phyloP scores from a whole-genome alignment of 2,329 filamentous ascomycete genomes.

The Epichloe elymi region DNA sequence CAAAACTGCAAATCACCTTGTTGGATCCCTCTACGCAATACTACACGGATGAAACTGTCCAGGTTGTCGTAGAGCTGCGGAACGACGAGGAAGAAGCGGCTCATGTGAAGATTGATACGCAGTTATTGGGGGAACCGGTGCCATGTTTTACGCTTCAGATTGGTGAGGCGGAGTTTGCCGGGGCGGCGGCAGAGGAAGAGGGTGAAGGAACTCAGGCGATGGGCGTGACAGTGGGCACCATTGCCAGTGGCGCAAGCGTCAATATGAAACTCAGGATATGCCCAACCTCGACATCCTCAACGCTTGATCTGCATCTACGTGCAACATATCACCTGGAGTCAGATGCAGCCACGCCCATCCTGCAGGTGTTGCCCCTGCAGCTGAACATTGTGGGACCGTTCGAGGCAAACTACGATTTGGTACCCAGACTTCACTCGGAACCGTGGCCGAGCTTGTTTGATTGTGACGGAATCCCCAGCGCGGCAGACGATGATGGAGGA shows the following conservation, averaged over 20 bases:
- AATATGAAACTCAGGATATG: conserved; percentile 35
- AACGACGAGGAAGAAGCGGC: conserved; percentile 79
- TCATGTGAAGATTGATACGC: conserved; percentile 55
- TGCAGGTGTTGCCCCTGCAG: conserved; percentile 56
- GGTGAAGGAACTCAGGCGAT: conserved; percentile 30
- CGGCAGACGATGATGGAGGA: conserved; percentile 13
- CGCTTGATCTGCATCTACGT: conserved; percentile 57
- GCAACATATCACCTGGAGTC: conserved; percentile 67
- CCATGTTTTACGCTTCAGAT: conserved; percentile 32
- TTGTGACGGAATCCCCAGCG: conserved; percentile 32
- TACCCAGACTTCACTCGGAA: conserved; percentile 62
- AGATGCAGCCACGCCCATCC: conserved; percentile 68
- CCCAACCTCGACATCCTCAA: conserved; percentile 36
- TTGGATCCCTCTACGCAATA: conserved; percentile 54
- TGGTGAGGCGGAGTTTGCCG: conserved; percentile 20
- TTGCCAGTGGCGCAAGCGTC: conserved; percentile 31
- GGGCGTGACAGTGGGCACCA: conserved; percentile 31
- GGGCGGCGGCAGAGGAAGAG: conserved; percentile 15
- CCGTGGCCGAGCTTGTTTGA: conserved; percentile 84
- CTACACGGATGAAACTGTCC: conserved; percentile 71
- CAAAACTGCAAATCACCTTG: conserved; percentile 70
- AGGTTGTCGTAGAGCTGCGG: conserved; percentile 52
- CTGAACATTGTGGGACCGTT: conserved; percentile 72
- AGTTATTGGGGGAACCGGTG: conserved; percentile 46
- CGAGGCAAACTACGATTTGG: conserved; percentile 80